Conservation (phyloP, 306 rosid genomes). For the Sindora glabra region DNA sequence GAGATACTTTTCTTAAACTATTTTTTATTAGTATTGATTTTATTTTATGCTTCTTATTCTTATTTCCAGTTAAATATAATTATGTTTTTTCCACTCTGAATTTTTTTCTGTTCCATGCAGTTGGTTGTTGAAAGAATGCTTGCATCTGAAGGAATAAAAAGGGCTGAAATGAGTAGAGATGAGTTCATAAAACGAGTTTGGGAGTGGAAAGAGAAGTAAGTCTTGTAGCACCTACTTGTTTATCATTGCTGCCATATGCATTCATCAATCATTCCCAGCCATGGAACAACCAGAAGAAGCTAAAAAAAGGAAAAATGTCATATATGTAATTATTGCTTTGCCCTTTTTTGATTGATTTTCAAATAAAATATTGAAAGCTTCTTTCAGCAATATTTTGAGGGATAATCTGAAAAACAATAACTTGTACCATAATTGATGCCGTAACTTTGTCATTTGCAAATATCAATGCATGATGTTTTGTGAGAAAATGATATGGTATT, state of each 20-base stretch:
- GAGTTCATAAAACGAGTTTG: constrained; percentile 78
- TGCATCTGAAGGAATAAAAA: constrained; percentile 79
- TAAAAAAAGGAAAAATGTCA: neutral
- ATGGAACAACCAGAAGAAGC: neutral
- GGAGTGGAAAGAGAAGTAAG: constrained; percentile 98
- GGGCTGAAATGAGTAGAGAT: constrained; percentile 74
- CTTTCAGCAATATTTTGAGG: too few relatives aligned
- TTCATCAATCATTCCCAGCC: neutral
- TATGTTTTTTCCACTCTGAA: constrained; percentile 1
- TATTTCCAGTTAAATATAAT: constrained; percentile 5
- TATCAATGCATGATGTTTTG: neutral
- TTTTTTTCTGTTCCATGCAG: constrained; percentile 43
- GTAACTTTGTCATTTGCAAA: too few relatives aligned
- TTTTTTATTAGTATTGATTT: too few relatives aligned
- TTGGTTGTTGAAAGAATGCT: constrained; percentile 96
- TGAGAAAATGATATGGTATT: neutral
- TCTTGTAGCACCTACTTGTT: constrained; percentile 14
- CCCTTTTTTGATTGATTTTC: too few relatives aligned
- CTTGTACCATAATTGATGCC: too few relatives aligned
- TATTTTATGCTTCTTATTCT: constrained; percentile 5
- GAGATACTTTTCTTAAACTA: neutral
- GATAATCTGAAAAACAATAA: too few relatives aligned
- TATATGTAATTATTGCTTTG: neutral
- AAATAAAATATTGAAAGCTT: too few relatives aligned
- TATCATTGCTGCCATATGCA: constrained; percentile 14